Conservation (phyloP, 805 yeast species). For the Candida ponderosae region DNA sequence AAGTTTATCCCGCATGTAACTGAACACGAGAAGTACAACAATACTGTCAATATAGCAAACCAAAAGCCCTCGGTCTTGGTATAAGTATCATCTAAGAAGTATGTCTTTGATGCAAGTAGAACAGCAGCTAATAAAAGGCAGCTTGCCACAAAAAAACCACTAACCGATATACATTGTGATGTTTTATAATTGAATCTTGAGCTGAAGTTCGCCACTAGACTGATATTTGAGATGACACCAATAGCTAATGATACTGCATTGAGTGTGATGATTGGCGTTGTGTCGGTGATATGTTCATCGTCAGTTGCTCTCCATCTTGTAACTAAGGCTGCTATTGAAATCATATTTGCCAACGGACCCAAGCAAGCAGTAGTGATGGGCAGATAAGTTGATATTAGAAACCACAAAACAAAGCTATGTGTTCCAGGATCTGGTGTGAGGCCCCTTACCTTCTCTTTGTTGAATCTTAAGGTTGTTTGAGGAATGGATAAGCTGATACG, state of each 20-base stretch:
- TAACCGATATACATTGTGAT: constrained; percentile 55
- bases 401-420: constrained; percentile 42
- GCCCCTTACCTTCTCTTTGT: not conserved
- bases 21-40: constrained; percentile 53
- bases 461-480: not conserved
- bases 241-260: constrained; percentile 57
- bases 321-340: constrained; percentile 62
- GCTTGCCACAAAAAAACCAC: constrained; percentile 59
- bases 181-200: constrained; percentile 46
- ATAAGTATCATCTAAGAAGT: constrained; percentile 13
- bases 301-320: constrained; percentile 52
- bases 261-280: constrained; percentile 38
- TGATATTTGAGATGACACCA: constrained; percentile 61
- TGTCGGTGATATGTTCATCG: constrained; percentile 25
- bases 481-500: not conserved
- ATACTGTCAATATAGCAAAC: constrained; percentile 64
- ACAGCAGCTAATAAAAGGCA: constrained; percentile 43
- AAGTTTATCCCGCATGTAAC: constrained; percentile 47
- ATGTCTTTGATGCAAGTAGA: constrained; percentile 25
- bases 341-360: constrained; percentile 73
- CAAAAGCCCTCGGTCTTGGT: constrained; percentile 60
- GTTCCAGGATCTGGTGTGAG: not conserved
- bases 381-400: constrained; percentile 54
- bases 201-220: constrained; percentile 65
- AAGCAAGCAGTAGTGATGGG: constrained; percentile 73